Base-by-base conservation (phyloP, 2,329 filamentous ascomycete species). In the Zasmidium angulare region DNA sequence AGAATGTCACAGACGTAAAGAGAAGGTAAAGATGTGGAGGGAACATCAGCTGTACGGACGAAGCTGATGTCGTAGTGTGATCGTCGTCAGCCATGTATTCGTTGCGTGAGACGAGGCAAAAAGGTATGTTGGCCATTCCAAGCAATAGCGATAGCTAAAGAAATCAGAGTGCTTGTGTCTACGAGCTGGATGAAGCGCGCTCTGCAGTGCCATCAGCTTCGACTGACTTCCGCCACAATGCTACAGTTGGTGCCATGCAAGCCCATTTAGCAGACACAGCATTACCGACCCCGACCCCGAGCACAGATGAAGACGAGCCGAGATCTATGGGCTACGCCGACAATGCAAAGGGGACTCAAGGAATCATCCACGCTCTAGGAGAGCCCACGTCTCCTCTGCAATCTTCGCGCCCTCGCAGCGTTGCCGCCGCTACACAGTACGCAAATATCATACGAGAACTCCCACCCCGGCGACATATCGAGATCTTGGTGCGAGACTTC, bases 161-260 rank as follows among this genome's bases (percentile, higher is more conserved):
- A 50, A 20, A 24, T 7, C 47, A 50, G 47, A 50, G 19, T 50
- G 47, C 22, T 50, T 50, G 47, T 50, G 9, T 50, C 47, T 50
- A 50, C 47, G 47, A 50, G 19, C 19, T 50, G 19, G 22, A 50
- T 9, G 14, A 50, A 3, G 22, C 4, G 19, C 47, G 22, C 7
- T 20, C 19, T 48, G 19, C 19, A 11, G 22, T 17, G n/a, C 14
- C 9, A 6, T 50, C 47, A 22, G n/a, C 22, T 6, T 17, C 47
- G 22, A n/a, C n/a, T n/a, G n/a, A n/a, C n/a, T n/a, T n/a, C n/a
- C n/a, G n/a, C n/a, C n/a, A n/a, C n/a, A n/a, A n/a, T n/a, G n/a
- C n/a, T n/a, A n/a, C n/a, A n/a, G n/a, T n/a, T n/a, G n/a, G n/a
- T n/a, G n/a, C n/a, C n/a, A n/a, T n/a, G n/a, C n/a, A n/a, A n/a